Evolutionary conservation across 371 early-diverging fungal species (phyloP), one percentile per base, ranked within the genome.

Genomic region (Haplosporangium sp.): DNA sequence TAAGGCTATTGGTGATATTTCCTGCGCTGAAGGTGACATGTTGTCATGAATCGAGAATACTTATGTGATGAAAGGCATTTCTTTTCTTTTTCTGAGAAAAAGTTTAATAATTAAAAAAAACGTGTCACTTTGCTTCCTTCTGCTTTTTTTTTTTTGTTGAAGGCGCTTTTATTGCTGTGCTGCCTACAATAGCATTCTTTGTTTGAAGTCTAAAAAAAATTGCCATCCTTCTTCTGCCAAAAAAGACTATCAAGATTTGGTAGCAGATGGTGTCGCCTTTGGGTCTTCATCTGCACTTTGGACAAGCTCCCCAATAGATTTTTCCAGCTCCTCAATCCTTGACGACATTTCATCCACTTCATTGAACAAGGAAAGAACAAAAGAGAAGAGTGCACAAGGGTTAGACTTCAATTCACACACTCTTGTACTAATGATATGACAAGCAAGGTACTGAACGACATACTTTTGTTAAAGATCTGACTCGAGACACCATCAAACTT

Each of bases 261-360:
- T 64, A 20, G 71, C 17, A 34, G 59, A 13, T 15, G 63, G 63
- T n/a, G 67, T 40, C 35, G 62, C 44, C 53, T 67, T 74, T 35
- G 67, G 57, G 9, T 81, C 81, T 11, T 81, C 81, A 11, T 81
- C 81, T 3, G 65, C 75, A 45, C 58, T 65, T 42, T 74, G 81
- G 37, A 81, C 71, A 11, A 81, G 69, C 20, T 71, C 81, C 11
- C 81, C 74, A 37, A 81, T 81, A 10, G 81, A 81, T 59, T 71
- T 81, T 74, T 81, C 81, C 38, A 81, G 34, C n/a, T 81, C 81
- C 13, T 81, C 81, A 44, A 81, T 74, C 69, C 75, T 81, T 6
- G 72, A 67, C 3, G 74, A 74, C 75, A 81, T 74, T 6, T 74
- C 81, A 40, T 81, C 81, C 81, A 81, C 81, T 81, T 58, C 0